A percentile compares a stretch with the other conserved stretches of the same genome.
Evolutionary conservation across 73 alveolate species (phyloP).

Genomic region (Durusdinium trenchii): DNA sequence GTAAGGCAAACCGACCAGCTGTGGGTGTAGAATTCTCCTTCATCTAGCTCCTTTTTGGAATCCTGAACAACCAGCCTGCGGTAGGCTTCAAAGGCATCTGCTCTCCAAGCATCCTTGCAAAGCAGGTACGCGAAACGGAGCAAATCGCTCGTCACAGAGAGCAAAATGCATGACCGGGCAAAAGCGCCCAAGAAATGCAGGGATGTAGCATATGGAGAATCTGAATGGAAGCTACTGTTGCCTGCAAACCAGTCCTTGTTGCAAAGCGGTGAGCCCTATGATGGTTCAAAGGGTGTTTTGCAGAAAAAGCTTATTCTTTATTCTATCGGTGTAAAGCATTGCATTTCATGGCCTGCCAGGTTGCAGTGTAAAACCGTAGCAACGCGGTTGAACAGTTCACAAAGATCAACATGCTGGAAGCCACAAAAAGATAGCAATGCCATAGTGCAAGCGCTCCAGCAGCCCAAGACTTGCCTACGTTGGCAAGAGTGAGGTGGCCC

Average conservation of each 20-base stretch:
- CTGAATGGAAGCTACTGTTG: too few relatives aligned
- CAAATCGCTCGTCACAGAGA: neutral
- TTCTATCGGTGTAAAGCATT: too few relatives aligned
- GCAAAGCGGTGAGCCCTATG: too few relatives aligned
- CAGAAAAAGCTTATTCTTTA: too few relatives aligned
- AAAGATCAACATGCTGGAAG: neutral
- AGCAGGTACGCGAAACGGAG: conserved; percentile 30
- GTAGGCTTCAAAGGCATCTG: conserved; percentile 45
- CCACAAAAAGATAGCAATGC: neutral
- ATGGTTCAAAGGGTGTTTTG: too few relatives aligned
- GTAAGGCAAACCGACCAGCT: neutral
- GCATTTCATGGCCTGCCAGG: too few relatives aligned
- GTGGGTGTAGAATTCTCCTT: conserved; percentile 27
- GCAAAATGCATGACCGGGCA: conserved; percentile 11
- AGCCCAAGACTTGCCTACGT: conserved; percentile 59
- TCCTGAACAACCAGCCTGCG: conserved; percentile 40
- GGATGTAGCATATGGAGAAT: too few relatives aligned
- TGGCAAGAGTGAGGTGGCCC: conserved; percentile 50
- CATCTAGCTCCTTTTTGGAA: neutral
- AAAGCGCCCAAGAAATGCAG: conserved; percentile 2
- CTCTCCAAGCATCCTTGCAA: conserved; percentile 15
- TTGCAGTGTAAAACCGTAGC: neutral
- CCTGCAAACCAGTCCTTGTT: conserved; percentile 56
- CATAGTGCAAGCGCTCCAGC: conserved; percentile 51
- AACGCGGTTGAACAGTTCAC: conserved; percentile 11